Evolutionary conservation across 768 basidiomycete genomes (phyloP), one percentile per base, ranked within the genome.

Genomic region (Mycena rebaudengoi): DNA sequence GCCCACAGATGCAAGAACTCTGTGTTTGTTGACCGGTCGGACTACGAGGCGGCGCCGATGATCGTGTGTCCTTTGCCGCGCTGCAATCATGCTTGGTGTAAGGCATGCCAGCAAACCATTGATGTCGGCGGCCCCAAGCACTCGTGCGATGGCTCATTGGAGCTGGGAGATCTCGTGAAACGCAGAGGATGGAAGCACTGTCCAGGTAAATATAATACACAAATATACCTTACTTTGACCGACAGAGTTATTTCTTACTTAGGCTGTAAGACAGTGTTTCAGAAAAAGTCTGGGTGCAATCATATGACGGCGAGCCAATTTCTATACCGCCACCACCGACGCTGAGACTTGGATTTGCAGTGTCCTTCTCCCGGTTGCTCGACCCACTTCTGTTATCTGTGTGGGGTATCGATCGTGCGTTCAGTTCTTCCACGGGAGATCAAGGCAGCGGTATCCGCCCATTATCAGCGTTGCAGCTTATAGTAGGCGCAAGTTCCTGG

Each of bases 171-270:
- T 5, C 72, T 86, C 39, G 85, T 88, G 83, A 69, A 74, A 33
- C 66, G 77, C 68, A 74, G 79, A 26, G 87, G 87, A 13, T 90
- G 88, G 89, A 86, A 85, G 63, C 79, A 81, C 50, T 90, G 89
- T 69, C 86, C 89, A 60, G 85, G 88, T 77, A 18, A 41, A 41
- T n/a, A 43, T 32, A 26, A 16, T 29, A 16, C 12, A 16, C 10
- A 20, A 13, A 13, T 4, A 8, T 25, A 11, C 37, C 12, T 25
- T 11, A 40, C 18, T 18, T 10, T 23, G 14, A 26, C 28, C 13
- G 21, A 37, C 16, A n/a, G n/a, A n/a, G n/a, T n/a, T n/a, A n/a
- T n/a, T 48, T 14, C 49, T 14, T 14, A 28, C 25, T 20, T 45
- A 83, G 82, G 80, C 6, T 83, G 83, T 64, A 69, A 70, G 54